Conservation (phyloP, 2,329 filamentous ascomycete species). For the Phaeophleospora eucalypticola region DNA sequence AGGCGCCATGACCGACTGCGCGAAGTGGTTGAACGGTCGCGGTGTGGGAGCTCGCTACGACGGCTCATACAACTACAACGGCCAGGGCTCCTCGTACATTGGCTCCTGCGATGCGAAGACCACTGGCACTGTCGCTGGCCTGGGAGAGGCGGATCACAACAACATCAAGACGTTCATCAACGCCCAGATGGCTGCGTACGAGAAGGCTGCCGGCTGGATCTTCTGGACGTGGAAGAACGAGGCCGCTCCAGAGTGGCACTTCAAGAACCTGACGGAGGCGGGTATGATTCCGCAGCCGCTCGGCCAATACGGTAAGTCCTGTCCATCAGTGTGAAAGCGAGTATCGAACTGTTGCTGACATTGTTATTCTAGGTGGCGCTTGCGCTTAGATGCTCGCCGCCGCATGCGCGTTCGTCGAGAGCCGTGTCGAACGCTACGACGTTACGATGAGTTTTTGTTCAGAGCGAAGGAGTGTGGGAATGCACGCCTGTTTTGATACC, state of each 20-base stretch:
- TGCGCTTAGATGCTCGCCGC: no score
- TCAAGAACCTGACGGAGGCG: slow-evolving; percentile 40
- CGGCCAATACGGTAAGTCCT: slow-evolving; percentile 18
- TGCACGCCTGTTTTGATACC: neutral
- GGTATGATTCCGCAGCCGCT: slow-evolving; percentile 34
- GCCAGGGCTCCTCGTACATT: slow-evolving; percentile 35
- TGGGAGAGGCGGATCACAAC: slow-evolving; percentile 40
- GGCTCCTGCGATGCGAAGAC: slow-evolving; percentile 45
- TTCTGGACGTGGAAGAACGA: slow-evolving; percentile 52
- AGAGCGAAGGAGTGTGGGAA: no score
- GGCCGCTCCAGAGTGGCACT: slow-evolving; percentile 48
- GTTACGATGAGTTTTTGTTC: neutral
- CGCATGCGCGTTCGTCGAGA: no score
- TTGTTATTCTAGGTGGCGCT: slow-evolving; percentile 6
- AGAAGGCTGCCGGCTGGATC: slow-evolving; percentile 48
- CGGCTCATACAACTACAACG: slow-evolving; percentile 35
- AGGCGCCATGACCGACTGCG: slow-evolving; percentile 46
- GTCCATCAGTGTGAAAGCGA: neutral
- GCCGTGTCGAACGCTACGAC: neutral
- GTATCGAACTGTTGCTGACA: slow-evolving; percentile 1
- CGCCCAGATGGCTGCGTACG: slow-evolving; percentile 46
- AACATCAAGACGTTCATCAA: slow-evolving; percentile 45
- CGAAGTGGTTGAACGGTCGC: slow-evolving; percentile 47
- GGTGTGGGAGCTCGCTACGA: slow-evolving; percentile 46
- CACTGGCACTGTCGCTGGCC: slow-evolving; percentile 39